Conservation (phyloP, 192 early-diverging fungal genomes). For the Coemansia sp. region DNA sequence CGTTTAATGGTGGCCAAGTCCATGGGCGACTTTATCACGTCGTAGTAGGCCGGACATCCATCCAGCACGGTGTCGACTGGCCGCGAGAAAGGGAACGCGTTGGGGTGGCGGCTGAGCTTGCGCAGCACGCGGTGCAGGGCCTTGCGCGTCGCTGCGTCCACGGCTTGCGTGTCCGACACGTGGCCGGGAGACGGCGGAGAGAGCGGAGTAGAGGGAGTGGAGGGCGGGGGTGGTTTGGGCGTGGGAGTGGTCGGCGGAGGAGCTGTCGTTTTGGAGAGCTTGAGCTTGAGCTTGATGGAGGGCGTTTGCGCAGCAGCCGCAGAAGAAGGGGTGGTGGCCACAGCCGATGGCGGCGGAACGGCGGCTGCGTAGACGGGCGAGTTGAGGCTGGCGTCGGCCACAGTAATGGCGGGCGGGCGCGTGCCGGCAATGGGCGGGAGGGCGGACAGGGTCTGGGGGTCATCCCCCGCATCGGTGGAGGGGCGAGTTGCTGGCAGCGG, state of each 20-base stretch:
- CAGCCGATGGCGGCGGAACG: neutral
- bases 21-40: slow-evolving; percentile 65
- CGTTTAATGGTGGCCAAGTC: slow-evolving; percentile 57
- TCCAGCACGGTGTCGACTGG: slow-evolving; percentile 61
- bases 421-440: slow-evolving; percentile 32
- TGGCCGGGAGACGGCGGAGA: neutral
- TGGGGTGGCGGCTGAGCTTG: slow-evolving; percentile 46
- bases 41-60: slow-evolving; percentile 61
- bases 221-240: neutral
- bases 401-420: slow-evolving; percentile 22
- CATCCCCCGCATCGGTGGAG: neutral
- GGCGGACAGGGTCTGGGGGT: neutral
- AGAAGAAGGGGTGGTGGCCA: too few species aligned
- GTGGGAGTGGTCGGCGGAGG: neutral
- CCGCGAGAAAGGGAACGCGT: slow-evolving; percentile 57
- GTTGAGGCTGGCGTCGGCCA: slow-evolving; percentile 13
- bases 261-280: slow-evolving; percentile 8
- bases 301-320: slow-evolving; percentile 22
- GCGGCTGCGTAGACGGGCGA: slow-evolving; percentile 15
- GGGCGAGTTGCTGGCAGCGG: neutral
- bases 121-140: slow-evolving; percentile 33
- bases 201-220: neutral
- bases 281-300: slow-evolving; percentile 44
- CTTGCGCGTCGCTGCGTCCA: slow-evolving; percentile 9
- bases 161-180: neutral